These are phyloP conservation scores for Sordariomycetes sp. DNA, from an alignment of 2,329 filamentous ascomycete species.

Conservation along the genomic window DNA sequence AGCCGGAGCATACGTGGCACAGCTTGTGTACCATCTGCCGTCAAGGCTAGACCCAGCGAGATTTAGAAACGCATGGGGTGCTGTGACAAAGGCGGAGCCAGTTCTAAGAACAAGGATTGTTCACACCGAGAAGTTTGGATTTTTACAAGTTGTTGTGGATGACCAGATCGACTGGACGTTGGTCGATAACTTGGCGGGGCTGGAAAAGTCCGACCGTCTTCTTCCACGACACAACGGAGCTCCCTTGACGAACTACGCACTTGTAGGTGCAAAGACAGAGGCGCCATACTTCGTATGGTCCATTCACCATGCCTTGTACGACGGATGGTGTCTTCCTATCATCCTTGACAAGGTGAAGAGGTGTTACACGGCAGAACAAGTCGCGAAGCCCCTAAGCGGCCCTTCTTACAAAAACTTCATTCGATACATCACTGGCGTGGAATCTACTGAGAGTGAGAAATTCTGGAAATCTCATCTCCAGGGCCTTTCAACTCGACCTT, in stretches of 20 bases:
- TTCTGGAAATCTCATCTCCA: constrained; percentile 11
- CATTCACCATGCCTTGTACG: constrained; percentile 16
- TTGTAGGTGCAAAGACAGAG: background rate
- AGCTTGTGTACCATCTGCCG: constrained; percentile 11
- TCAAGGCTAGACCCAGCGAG: background rate
- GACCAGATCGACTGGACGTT: constrained; percentile 3
- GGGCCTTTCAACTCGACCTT: constrained; percentile 8
- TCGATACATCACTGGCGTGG: constrained; percentile 5
- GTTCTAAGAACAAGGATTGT: background rate
- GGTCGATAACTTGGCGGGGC: background rate
- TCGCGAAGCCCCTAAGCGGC: background rate
- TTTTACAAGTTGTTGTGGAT: constrained; percentile 7
- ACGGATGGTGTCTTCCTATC: constrained; percentile 15
- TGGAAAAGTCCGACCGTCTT: constrained; percentile 1
- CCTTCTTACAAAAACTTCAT: constrained; percentile 8
- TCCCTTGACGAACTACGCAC: constrained; percentile 3
- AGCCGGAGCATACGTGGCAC: constrained; percentile 8
- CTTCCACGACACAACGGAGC: constrained; percentile 9
- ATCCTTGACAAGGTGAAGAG: constrained; percentile 11
- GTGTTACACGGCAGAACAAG: constrained; percentile 6
- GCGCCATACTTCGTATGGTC: constrained; percentile 12
- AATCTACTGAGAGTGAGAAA: constrained; percentile 2
- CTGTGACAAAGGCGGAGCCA: background rate
- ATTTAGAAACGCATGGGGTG: background rate
- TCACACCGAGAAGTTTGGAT: background rate